Base-by-base conservation (phyloP, 768 basidiomycete genomes). In the Heimioporus sp. region DNA sequence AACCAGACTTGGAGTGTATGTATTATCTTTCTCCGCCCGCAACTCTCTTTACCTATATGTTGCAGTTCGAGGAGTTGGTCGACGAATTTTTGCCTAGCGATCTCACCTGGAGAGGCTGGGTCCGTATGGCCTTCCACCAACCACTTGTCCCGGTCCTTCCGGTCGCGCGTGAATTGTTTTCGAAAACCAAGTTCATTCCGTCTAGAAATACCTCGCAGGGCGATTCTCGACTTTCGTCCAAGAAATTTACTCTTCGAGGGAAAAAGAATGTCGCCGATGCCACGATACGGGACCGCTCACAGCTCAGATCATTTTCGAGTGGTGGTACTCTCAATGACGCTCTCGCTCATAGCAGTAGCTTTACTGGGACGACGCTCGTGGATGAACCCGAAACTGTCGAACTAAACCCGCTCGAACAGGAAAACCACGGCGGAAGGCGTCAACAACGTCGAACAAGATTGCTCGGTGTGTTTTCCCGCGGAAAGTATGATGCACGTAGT, bases 1-100 rank as follows among this genome's bases (percentile, higher is more conserved):
- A 90, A 91, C 58, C 85, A 87, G 62, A 90, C 88, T 4, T 86
- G 80, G 80, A 90, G 88, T 71, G 89, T 91, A 69, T 57, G 86
- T 76, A 3, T 41, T 30, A 30, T 50, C 44, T 28, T 32, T 10
- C 41, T 44, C n/a, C 41, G 12, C 47, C 34, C 51, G 48, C 2
- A 49, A 6, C 24, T 28, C 57, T 48, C 19, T 40, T 54, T 21
- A 52, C 34, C 12, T 42, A 45, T 34, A 31, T 10, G 17, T 16
- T 44, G 43, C 56, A 90, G 88, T 88, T 90, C 55, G 88, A 90
- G 66, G 87, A 90, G 55, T 59, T 90, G 41, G 85, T 87, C 13
- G 82, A 86, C 58, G 85, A 90, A 58, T 90, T 90, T 63, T 82
- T 90, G 51, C 88, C 88, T 4, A 86, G 85, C 4, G 81, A 87